phyloP scores from a whole-genome alignment of 2,329 filamentous ascomycete species.

The Neonectria coccinea region DNA sequence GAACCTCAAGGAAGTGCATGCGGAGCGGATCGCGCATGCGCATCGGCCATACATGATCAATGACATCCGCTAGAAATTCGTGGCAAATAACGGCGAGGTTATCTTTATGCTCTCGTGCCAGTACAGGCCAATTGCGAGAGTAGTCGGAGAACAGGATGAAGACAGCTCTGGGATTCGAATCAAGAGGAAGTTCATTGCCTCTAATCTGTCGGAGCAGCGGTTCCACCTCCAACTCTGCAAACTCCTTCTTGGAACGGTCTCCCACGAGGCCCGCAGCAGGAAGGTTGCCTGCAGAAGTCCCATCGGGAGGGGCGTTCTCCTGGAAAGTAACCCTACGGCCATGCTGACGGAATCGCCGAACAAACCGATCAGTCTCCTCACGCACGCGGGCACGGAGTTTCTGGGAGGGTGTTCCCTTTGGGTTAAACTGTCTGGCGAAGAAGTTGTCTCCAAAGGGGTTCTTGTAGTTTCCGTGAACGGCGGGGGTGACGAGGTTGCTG shows the following conservation, averaged over 20 bases:
- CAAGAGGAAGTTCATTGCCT: conserved; percentile 64
- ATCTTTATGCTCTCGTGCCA: conserved; percentile 66
- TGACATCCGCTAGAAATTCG: conserved; percentile 64
- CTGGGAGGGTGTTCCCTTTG: conserved; percentile 63
- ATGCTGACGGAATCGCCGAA: conserved; percentile 60
- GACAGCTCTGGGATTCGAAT: conserved; percentile 64
- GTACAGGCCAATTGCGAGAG: conserved; percentile 63
- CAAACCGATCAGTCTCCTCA: conserved; percentile 64
- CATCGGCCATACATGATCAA: conserved; percentile 62
- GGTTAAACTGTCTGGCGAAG: conserved; percentile 62
- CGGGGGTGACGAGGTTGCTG: conserved; percentile 65
- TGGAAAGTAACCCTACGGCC: conserved; percentile 62
- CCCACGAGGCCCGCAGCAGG: conserved; percentile 49
- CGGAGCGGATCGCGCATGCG: conserved; percentile 65
- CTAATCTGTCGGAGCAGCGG: conserved; percentile 62
- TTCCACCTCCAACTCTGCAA: conserved; percentile 62
- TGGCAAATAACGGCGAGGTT: conserved; percentile 66
- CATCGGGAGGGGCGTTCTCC: conserved; percentile 35
- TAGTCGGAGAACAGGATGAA: conserved; percentile 68
- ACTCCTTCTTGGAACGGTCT: conserved; percentile 59
- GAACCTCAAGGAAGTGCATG: conserved; percentile 60
- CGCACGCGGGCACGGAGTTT: conserved; percentile 63
- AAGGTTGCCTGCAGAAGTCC: conserved; percentile 39
- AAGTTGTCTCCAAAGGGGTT: conserved; percentile 64
- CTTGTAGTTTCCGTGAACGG: conserved; percentile 67